Evolutionary conservation across 2,329 filamentous ascomycete genomes (phyloP), one percentile per base, ranked within the genome.

Genomic region (Cladosporium velox): DNA sequence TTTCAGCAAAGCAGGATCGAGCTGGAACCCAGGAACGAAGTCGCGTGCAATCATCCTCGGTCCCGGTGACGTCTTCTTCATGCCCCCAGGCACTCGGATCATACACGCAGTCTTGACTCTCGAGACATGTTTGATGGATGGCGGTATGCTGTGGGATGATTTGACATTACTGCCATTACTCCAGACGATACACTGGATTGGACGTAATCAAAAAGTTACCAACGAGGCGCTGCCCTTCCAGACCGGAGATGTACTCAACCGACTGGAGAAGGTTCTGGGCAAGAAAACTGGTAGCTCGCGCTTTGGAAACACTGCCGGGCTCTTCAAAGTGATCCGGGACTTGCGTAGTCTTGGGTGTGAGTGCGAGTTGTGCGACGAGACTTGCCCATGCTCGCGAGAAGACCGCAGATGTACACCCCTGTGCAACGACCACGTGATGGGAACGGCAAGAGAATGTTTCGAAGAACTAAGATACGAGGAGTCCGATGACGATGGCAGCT

Each of bases 91-190:
- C 11, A 26, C 21, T 21, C 34, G 54, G 11, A 15, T 21, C 15
- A 58, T 58, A 24, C 54, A 58, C 28, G 54, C 54, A 10, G 34
- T 58, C 12, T 21, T 30, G n/a, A 58, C 54, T 18, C 54, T 34
- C 14, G 28, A 34, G n/a, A 21, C 54, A 18, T 30, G 30, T n/a
- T 30, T 58, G 21, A 58, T 58, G 54, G 30, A 58, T 4, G 54
- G 54, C 21, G 54, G 54, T 18, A 58, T 58, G 54, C 8, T 58
- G 11, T 58, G 54, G 54, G 28, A 58, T 30, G 24, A 30, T 21
- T 14, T 58, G 54, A 58, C 21, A 30, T 21, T 58, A 12, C n/a
- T 30, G 14, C 30, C 12, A 11, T 21, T 34, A 58, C 34, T 58
- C 10, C 54, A n/a, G 24, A 21, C 54, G 15, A 12, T 58, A 34